Percentiles rank a stretch among this genome's conserved stretches.
These are phyloP conservation scores for Colletotrichum sp. DNA, from an alignment of 2,329 filamentous ascomycete genomes.

Conservation along the genomic window DNA sequence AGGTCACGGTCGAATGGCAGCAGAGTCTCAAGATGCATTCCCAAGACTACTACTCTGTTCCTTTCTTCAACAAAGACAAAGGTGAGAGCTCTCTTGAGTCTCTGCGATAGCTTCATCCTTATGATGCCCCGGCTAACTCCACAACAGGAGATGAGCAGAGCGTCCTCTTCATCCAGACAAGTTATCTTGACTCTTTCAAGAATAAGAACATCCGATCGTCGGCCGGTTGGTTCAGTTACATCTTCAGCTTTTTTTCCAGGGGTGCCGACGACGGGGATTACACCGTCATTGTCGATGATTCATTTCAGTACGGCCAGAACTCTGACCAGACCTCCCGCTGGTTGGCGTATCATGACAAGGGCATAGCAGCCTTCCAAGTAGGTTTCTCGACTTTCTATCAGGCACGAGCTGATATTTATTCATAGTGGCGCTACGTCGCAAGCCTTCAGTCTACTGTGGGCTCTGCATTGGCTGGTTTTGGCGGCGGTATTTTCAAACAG, in stretches of 20 bases:
- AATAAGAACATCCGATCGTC: not conserved
- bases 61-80: not conserved
- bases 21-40: not conserved
- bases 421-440: not conserved
- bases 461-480: not conserved
- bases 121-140: not conserved
- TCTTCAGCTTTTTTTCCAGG: not conserved
- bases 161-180: not conserved
- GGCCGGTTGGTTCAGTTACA: not conserved
- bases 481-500: not conserved
- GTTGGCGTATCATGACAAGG: not conserved
- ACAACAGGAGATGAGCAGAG: not conserved
- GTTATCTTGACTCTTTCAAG: not conserved
- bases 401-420: not conserved
- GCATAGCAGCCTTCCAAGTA: not conserved
- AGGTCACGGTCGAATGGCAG: not conserved
- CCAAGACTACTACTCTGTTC: not conserved
- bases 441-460: not conserved
- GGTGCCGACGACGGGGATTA: not conserved
- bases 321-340: not conserved
- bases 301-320: not conserved
- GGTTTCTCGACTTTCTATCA: not conserved
- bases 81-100: rapidly evolving
- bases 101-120: not conserved
- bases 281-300: not conserved